Base-by-base conservation (phyloP, 805 yeast genomes). In the Cyberlindnera maritima region DNA sequence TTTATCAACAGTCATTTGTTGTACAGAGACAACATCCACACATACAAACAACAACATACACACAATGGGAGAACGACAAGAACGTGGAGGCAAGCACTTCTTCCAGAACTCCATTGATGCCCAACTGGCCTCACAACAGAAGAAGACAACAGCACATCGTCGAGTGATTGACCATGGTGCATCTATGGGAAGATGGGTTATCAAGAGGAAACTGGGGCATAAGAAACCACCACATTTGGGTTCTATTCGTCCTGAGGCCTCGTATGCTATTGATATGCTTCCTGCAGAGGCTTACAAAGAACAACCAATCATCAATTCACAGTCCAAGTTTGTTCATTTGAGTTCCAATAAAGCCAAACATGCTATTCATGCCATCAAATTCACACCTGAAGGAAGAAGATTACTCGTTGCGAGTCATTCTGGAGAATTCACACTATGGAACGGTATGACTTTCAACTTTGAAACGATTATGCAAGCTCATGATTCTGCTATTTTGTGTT, bases 401-500 rank as follows among this genome's bases (percentile, higher is more conserved):
- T 71, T 94, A 42, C 73, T 94, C 23, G 96, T 95, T 6, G 96
- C 96, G 0, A 81, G 92, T 25, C 89, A 87, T 68, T 80, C 88
- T 47, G 99, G 99, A 36, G 99, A 94, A 64, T 91, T 94, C 67
- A 91, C 98, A 12, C 71, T 94, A 39, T 94, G 98, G 98, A 90
- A 91, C 64, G 97, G 98, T 11, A 79, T 87, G 74, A 85, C 96
- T 10, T 94, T 92, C 68, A 89, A 88, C 62, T 90, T 94, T 63
- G 99, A 94, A 64, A 88, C 96, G 45, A 90, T 94, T 54, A 94
- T 91, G 95, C 99, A 94, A 71, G 98, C 98, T 1, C 99, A 94
- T 67, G 99, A 94, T 64, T 75, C 85, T 49, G 90, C 97, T 0
- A 85, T 94, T 32, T 76, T 90, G 29, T 74, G 92, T 1, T 70